A percentile compares a stretch with the other conserved stretches of the same genome.
These are phyloP conservation scores for Sesbania bispinosa DNA, from an alignment of 306 rosid genomes.

Conservation along the genomic window DNA sequence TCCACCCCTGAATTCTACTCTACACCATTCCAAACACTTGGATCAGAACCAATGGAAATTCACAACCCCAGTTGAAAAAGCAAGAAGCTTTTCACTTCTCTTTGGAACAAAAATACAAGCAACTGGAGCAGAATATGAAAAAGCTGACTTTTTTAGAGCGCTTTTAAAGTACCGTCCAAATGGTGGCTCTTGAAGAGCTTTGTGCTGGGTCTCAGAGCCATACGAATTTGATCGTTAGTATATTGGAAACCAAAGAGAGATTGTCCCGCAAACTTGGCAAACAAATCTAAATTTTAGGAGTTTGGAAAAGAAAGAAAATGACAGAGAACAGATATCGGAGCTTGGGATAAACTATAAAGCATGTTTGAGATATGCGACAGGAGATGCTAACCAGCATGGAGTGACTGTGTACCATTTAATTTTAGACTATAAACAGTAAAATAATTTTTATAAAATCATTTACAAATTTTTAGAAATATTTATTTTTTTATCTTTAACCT, in stretches of 20 bases:
- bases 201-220: background rate
- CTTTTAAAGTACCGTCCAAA: background rate
- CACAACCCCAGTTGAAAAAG: background rate
- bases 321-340: too few relatives aligned
- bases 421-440: too few relatives aligned
- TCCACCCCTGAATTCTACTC: conserved; percentile 25
- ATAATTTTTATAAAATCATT: too few relatives aligned
- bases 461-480: too few relatives aligned
- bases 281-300: too few relatives aligned
- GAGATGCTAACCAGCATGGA: too few relatives aligned
- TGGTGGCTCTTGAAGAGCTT: background rate
- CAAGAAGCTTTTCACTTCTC: background rate
- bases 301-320: background rate
- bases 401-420: too few relatives aligned
- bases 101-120: background rate
- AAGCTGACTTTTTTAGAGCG: background rate
- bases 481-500: too few relatives aligned
- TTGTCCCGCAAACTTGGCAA: background rate
- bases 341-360: too few relatives aligned
- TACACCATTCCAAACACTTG: conserved; percentile 13
- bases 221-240: background rate
- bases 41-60: background rate
- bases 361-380: too few relatives aligned
- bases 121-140: background rate
- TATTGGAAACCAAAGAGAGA: background rate